phyloP scores from a whole-genome alignment of 108 stramenopile species.

The Chaetoceros tenuissimus region DNA sequence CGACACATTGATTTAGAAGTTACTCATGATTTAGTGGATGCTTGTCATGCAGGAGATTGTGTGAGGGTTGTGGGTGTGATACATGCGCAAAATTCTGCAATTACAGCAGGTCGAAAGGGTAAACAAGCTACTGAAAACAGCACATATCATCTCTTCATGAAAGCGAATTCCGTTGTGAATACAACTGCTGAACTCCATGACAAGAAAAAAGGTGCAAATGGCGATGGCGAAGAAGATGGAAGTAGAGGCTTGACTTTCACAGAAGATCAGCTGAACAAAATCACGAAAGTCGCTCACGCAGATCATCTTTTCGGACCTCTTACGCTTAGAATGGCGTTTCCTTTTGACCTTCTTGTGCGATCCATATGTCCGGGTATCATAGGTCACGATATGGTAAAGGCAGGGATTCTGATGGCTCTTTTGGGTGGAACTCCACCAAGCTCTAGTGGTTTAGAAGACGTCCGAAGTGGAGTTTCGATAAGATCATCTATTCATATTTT shows the following conservation, averaged over 20 bases:
- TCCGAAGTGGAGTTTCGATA: slow-evolving; percentile 34
- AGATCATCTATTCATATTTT: slow-evolving; percentile 75
- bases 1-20: slow-evolving; percentile 87
- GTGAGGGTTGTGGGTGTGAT: slow-evolving; percentile 87
- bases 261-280: slow-evolving; percentile 59
- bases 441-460: slow-evolving; percentile 12
- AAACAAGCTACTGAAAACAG: slow-evolving; percentile 77
- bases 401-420: slow-evolving; percentile 92
- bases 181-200: slow-evolving; percentile 31
- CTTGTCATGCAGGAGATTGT: slow-evolving; percentile 90
- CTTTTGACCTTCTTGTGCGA: slow-evolving; percentile 87
- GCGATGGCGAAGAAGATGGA: slow-evolving; percentile 5
- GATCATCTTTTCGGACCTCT: slow-evolving; percentile 74
- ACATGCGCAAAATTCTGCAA: slow-evolving; percentile 77
- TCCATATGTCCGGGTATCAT: slow-evolving; percentile 93
- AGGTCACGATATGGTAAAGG: slow-evolving; percentile 97
- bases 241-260: slow-evolving; percentile 29
- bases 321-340: slow-evolving; percentile 72
- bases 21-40: slow-evolving; percentile 83
- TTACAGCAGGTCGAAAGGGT: slow-evolving; percentile 70
- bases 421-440: slow-evolving; percentile 86
- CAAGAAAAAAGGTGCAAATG: slow-evolving; percentile 16
- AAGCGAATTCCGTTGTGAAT: slow-evolving; percentile 82
- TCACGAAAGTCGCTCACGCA: slow-evolving; percentile 74
- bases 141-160: slow-evolving; percentile 84